Conservation (phyloP, 2,329 filamentous ascomycete species). For the Hypoxylon sp. region DNA sequence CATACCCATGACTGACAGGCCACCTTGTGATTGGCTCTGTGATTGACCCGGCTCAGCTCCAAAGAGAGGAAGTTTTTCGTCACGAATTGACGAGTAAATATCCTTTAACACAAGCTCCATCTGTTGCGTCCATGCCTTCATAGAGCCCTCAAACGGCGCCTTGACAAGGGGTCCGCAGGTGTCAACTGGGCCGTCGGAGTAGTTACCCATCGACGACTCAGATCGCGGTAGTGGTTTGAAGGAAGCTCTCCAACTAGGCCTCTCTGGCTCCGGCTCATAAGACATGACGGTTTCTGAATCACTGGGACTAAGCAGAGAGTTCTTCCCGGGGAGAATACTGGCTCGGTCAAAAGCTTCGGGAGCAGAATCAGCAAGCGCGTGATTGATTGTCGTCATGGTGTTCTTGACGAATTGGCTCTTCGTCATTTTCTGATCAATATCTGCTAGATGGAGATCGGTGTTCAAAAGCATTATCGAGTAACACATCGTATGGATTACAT, state of each 20-base stretch:
- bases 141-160: slow-evolving; percentile 78
- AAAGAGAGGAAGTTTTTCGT: slow-evolving; percentile 87
- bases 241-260: slow-evolving; percentile 57
- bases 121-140: slow-evolving; percentile 88
- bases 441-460: slow-evolving; percentile 93
- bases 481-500: slow-evolving; percentile 96
- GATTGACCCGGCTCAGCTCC: slow-evolving; percentile 71
- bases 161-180: slow-evolving; percentile 84
- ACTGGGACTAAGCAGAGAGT: slow-evolving; percentile 48
- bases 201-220: slow-evolving; percentile 59
- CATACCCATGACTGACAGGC: slow-evolving; percentile 81
- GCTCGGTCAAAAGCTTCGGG: slow-evolving; percentile 75
- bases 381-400: slow-evolving; percentile 89
- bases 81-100: slow-evolving; percentile 90
- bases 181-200: slow-evolving; percentile 58
- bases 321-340: slow-evolving; percentile 66
- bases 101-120: slow-evolving; percentile 92
- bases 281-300: slow-evolving; percentile 45
- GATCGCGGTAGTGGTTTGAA: slow-evolving; percentile 66
- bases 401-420: slow-evolving; percentile 95
- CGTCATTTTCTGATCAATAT: slow-evolving; percentile 98
- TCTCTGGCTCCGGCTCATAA: slow-evolving; percentile 47
- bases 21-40: slow-evolving; percentile 66
- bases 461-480: slow-evolving; percentile 97
- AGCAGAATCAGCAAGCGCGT: slow-evolving; percentile 80